Conservation (phyloP, 805 yeast genomes). For the Tanozyma kutaoensis region DNA sequence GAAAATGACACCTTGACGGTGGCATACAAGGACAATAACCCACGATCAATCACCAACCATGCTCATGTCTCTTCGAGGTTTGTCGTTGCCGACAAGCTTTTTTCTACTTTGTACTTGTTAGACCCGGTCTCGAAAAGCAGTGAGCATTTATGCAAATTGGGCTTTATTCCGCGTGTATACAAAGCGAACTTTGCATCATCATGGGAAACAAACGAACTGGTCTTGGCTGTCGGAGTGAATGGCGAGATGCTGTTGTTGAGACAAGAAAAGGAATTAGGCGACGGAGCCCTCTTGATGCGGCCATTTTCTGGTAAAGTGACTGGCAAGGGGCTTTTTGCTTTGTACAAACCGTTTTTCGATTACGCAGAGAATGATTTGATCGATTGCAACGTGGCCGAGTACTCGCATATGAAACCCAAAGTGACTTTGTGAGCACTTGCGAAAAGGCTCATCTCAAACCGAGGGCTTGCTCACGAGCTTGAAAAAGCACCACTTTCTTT, state of each 20-base stretch:
- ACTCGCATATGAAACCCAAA: too few relatives aligned
- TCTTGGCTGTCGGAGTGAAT: slow-evolving; percentile 20
- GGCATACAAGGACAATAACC: slow-evolving; percentile 16
- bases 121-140: too few relatives aligned
- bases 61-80: slow-evolving; percentile 9
- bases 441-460: too few relatives aligned
- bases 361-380: not conserved
- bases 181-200: slow-evolving; percentile 8
- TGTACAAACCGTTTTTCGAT: slow-evolving; percentile 20
- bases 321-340: slow-evolving; percentile 24
- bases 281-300: slow-evolving; percentile 7
- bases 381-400: too few relatives aligned
- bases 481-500: too few relatives aligned
- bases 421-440: too few relatives aligned
- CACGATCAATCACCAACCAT: slow-evolving; percentile 20
- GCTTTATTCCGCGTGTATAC: slow-evolving; percentile 21
- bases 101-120: slow-evolving; percentile 17
- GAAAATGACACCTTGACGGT: slow-evolving; percentile 3
- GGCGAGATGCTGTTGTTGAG: slow-evolving; percentile 17
- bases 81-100: slow-evolving; percentile 21
- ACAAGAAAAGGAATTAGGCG: slow-evolving; percentile 5
- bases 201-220: slow-evolving; percentile 8
- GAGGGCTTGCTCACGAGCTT: too few relatives aligned
- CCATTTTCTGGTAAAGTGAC: slow-evolving; percentile 24
- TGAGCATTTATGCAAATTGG: too few relatives aligned